Conservation (phyloP, 2,329 filamentous ascomycete genomes). For the Pseudopithomyces maydicus region DNA sequence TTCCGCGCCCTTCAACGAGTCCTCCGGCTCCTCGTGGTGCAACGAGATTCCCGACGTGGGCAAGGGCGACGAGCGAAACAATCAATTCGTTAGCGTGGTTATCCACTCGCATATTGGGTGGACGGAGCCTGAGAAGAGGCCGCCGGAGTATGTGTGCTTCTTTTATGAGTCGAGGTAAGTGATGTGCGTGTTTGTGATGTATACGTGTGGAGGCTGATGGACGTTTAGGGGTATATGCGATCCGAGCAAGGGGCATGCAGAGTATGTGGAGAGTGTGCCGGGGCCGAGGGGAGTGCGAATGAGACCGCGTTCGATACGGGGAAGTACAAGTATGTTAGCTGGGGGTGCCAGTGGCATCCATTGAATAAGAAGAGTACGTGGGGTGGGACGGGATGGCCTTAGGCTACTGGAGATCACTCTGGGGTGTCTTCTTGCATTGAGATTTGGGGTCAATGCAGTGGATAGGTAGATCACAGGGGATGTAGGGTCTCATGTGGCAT, state of each 20-base stretch:
- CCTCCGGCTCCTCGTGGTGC: too few species aligned
- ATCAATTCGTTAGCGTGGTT: not conserved
- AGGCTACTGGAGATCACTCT: not conserved
- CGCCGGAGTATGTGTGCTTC: constrained; percentile 4
- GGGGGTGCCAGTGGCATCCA: constrained; percentile 3
- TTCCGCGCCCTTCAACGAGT: too few species aligned
- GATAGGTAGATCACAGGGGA: too few species aligned
- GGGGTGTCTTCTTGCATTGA: not conserved
- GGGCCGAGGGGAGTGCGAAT: not conserved
- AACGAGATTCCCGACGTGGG: not conserved
- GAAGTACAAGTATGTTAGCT: not conserved
- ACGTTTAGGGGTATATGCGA: not conserved
- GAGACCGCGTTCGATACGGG: not conserved
- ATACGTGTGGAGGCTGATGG: not conserved
- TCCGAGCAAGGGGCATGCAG: not conserved
- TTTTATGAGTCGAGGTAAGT: constrained; percentile 5
- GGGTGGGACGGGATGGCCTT: not conserved
- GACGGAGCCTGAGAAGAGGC: not conserved
- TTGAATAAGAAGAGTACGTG: not conserved
- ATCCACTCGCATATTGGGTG: not conserved
- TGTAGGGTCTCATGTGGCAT: too few species aligned
- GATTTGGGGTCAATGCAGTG: too few species aligned
- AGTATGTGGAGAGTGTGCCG: constrained; percentile 1
- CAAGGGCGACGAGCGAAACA: not conserved
- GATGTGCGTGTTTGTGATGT: too few species aligned